A percentile compares a stretch with the other conserved stretches of the same genome.
These are phyloP conservation scores for Bipolaris gigantea DNA, from an alignment of 2,329 filamentous ascomycete genomes.

Conservation along the genomic window DNA sequence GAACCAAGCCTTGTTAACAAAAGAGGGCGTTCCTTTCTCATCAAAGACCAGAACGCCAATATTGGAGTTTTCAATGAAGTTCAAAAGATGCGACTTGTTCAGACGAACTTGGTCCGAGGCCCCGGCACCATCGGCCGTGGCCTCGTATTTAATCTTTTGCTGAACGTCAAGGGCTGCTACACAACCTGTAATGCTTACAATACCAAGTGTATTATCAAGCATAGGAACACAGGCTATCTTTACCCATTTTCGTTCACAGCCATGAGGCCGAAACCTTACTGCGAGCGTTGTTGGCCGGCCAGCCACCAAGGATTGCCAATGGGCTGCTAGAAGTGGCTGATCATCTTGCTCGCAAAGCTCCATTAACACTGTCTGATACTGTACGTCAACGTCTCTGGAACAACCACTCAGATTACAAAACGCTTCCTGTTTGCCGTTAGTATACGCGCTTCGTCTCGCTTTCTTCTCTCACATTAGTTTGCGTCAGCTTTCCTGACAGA, in stretches of 20 bases:
- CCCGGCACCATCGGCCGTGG: not conserved
- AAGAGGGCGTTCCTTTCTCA: not conserved
- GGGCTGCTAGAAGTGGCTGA: not conserved
- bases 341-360: slow-evolving; percentile 4
- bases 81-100: not conserved
- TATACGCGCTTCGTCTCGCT: not conserved
- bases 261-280: not conserved
- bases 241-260: not conserved
- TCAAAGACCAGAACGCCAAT: slow-evolving; percentile 1
- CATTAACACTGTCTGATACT: not conserved
- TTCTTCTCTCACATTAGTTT: not conserved
- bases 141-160: not conserved
- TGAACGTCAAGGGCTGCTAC: not conserved
- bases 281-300: not conserved
- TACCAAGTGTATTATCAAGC: not conserved
- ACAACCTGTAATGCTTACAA: slow-evolving; percentile 4
- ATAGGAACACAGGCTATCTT: slow-evolving; percentile 3
- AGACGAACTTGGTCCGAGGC: not conserved
- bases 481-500: not conserved
- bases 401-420: slow-evolving; percentile 4
- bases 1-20: slow-evolving; percentile 6
- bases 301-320: not conserved
- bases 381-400: not conserved
- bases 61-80: slow-evolving; percentile 1
- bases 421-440: not conserved